These are phyloP conservation scores for Boletus semigastroideus DNA, from an alignment of 1,284 basidiomycete genomes.

Conservation along the genomic window DNA sequence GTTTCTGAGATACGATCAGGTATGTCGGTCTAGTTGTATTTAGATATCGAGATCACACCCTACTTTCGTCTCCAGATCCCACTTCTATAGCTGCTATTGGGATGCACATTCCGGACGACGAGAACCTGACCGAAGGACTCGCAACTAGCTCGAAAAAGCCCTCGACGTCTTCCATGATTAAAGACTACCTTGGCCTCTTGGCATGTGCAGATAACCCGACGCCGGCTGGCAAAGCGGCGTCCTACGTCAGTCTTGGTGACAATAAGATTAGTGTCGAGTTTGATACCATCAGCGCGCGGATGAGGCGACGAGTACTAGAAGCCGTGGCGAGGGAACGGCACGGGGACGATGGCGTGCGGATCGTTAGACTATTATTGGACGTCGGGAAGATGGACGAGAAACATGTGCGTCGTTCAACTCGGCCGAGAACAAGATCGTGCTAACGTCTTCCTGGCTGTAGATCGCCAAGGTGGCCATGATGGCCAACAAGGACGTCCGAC, in stretches of 20 bases:
- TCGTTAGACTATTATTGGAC: conserved; percentile 79
- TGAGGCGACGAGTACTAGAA: conserved; percentile 77
- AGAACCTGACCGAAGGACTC: conserved; percentile 57
- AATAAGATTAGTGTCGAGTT: conserved; percentile 83
- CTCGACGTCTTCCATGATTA: conserved; percentile 58
- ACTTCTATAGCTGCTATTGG: conserved; percentile 61
- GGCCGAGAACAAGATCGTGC: not conserved
- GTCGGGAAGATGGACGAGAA: conserved; percentile 98
- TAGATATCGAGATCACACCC: not conserved
- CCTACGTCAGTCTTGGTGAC: conserved; percentile 68
- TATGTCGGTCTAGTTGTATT: conserved; percentile 33
- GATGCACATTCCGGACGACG: conserved; percentile 60
- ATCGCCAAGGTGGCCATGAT: conserved; percentile 94
- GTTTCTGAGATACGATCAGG: conserved; percentile 67
- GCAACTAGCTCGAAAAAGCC: conserved; percentile 55
- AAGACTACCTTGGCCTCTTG: conserved; percentile 76
- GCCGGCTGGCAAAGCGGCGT: conserved; percentile 58
- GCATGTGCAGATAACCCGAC: conserved; percentile 81
- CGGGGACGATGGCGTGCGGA: conserved; percentile 83
- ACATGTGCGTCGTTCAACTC: conserved; percentile 39
- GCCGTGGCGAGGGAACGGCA: conserved; percentile 82
- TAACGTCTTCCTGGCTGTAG: conserved; percentile 40
- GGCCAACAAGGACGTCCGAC: conserved; percentile 83
- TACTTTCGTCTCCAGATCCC: conserved; percentile 45
- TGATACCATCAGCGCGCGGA: conserved; percentile 67